Base-by-base conservation (phyloP, 768 basidiomycete genomes). In the Tricholoma sp. region DNA sequence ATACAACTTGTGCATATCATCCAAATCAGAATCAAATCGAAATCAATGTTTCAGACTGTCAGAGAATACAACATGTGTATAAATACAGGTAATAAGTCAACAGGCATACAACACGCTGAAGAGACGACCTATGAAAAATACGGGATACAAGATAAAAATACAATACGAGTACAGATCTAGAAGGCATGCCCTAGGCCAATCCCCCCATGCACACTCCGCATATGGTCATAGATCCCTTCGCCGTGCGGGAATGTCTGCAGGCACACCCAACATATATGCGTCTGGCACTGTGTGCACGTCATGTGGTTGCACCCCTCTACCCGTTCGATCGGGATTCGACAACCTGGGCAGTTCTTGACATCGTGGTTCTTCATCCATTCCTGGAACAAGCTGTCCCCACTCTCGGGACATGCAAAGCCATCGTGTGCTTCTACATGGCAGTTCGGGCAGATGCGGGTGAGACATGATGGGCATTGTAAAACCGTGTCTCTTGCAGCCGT, bases 191-290 rank as follows among this genome's bases (percentile, higher is more conserved):
- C 54, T 10, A 79, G 56, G 2, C 86, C 85, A 54, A 86, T 85
- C 29, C 82, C 78, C 4, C 89, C 89, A 68, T 92, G 90, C 47
- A 69, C 72, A 5, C 60, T 56, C 6, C 82, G 79, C 90, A 92
- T 92, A 66, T 92, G 90, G 0, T 78, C 79, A 62, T 92, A 92
- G n/a, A 91, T 86, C 9, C 83, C 86, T 12, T 83, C 72, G 2
- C 86, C 84, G 34, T 76, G 74, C 0, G 81, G 79, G 70, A 91
- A 92, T 41, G 85, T 89, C 69, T 78, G 70, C 67, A 88, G 63
- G 67, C 90, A 93, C 21, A 83, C 82, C 91, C 90, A 92, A 57
- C 90, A 93, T 1, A 85, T 85, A 66, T 93, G 90, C 0, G 86
- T 84, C 62, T 82, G 79, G 67, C 90, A 93, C 31, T 79, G 77